Evolutionary conservation across 345 rosid species (phyloP), one percentile per base, ranked within the genome.

Genomic region (Gossypium bickii): DNA sequence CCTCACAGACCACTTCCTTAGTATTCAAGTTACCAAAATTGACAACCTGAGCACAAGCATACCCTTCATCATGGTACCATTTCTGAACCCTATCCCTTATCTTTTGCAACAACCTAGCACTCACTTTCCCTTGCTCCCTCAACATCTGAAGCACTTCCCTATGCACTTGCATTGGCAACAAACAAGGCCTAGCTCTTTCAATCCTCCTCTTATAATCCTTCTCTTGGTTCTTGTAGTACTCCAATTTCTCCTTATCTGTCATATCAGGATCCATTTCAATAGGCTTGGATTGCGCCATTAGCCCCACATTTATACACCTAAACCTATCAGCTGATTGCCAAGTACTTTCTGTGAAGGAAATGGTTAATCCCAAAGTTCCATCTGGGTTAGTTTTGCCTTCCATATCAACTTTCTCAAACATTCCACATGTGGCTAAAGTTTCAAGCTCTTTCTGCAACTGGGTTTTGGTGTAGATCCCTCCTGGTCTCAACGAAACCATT

Each of bases 11-110:
- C 64, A 96, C 97, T 82, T 96, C 99, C 73, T 85, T 89, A 0
- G 98, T 96, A 74, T 93, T 91, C 89, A 96, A 83, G 76, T 96
- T 96, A 74, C 99, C 98, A 58, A 93, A 96, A 82, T 96, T 96
- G 72, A 96, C 98, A 60, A 95, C 98, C 73, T 95, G 97, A 3
- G 99, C 99, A 78, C 98, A 93, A 3, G 97, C 97, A 80, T 90
- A 95, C 43, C 99, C 99, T 77, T 93, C 97, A 48, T 95, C 98
- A 41, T 89, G 94, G 74, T 95, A 95, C 99, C 99, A 95, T 53
- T 88, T 89, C 89, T 93, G 98, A 72, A 96, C 98, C 73, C 90
- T 84, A 65, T 96, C 97, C 78, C 99, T 86, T 27, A 96, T 88
- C 89, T 77, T 96, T 91, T 96, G 98, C 90, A 96, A 67, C 78